These are phyloP conservation scores for Hypoxylon rubiginosum DNA, from an alignment of 2,329 filamentous ascomycete genomes.

Conservation along the genomic window DNA sequence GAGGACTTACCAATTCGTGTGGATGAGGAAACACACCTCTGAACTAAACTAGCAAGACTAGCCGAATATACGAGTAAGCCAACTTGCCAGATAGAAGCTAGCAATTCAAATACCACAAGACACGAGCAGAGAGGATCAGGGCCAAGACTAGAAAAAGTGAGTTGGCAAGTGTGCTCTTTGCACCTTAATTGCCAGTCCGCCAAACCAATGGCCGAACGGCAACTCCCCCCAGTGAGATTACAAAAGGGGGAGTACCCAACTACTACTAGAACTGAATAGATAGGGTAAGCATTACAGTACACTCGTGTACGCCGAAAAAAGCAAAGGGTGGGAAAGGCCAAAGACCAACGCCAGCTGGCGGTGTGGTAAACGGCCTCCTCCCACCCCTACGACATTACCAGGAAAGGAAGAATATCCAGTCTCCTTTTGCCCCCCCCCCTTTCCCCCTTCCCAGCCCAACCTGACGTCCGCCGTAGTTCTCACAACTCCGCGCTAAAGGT, in stretches of 20 bases:
- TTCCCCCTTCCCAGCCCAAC: not conserved
- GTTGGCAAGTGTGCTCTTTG: conserved; percentile 48
- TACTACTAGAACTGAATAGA: conserved; percentile 32
- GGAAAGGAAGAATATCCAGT: conserved; percentile 22
- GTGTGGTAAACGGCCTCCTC: not conserved
- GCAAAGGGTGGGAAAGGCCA: not conserved
- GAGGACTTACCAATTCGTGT: not conserved
- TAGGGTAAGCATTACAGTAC: conserved; percentile 31
- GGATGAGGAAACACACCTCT: not conserved
- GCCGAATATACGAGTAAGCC: not conserved
- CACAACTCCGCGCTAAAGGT: conserved; percentile 35
- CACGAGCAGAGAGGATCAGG: not conserved
- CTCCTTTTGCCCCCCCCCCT: conserved; percentile 18
- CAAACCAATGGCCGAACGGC: conserved; percentile 32
- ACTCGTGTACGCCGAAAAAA: conserved; percentile 27
- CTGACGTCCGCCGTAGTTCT: conserved; percentile 10
- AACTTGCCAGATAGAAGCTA: not conserved
- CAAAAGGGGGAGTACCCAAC: conserved; percentile 42
- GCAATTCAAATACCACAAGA: not conserved
- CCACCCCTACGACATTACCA: conserved; percentile 5
- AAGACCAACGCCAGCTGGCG: conserved; percentile 5
- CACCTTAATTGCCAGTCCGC: conserved; percentile 45
- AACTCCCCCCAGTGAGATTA: conserved; percentile 34
- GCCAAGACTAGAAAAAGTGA: conserved; percentile 17
- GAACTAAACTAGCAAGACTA: not conserved